Evolutionary conservation across 1,139 yeast species (phyloP).

Genomic region (Suhomyces choctaworum): DNA sequence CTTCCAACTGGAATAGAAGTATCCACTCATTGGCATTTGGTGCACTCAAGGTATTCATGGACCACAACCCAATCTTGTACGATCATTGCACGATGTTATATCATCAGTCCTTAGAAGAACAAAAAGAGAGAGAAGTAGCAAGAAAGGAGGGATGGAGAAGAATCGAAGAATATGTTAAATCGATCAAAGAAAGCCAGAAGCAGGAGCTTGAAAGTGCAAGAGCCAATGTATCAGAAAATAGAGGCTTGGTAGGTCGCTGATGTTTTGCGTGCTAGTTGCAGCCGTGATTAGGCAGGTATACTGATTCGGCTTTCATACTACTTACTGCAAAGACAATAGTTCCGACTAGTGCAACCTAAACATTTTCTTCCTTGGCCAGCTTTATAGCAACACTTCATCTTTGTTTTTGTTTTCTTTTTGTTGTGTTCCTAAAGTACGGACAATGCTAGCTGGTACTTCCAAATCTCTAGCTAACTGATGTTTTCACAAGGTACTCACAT

Average conservation of each 20-base stretch:
- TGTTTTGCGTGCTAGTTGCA: neutral
- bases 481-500: too few species aligned
- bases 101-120: constrained; percentile 71
- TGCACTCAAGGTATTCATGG: constrained; percentile 90
- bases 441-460: too few species aligned
- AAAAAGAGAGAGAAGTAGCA: constrained; percentile 57
- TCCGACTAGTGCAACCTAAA: neutral
- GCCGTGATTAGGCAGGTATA: constrained; percentile 2
- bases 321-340: too few species aligned
- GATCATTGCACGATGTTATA: constrained; percentile 90
- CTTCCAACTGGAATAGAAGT: constrained; percentile 81
- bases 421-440: too few species aligned
- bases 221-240: constrained; percentile 3
- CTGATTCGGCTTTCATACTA: neutral
- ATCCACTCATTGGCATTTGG: constrained; percentile 89
- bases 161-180: constrained; percentile 61
- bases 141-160: constrained; percentile 76
- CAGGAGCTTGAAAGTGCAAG: constrained; percentile 10
- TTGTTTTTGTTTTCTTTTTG: too few species aligned
- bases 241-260: constrained; percentile 10
- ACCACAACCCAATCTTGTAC: constrained; percentile 85
- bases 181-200: constrained; percentile 21
- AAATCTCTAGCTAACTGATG: too few species aligned
- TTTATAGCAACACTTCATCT: too few species aligned
- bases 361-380: too few species aligned